A percentile compares a stretch with the other conserved stretches of the same genome.
Conservation (phyloP, 2,329 filamentous ascomycete species). For the Cladophialophora psammophila region DNA sequence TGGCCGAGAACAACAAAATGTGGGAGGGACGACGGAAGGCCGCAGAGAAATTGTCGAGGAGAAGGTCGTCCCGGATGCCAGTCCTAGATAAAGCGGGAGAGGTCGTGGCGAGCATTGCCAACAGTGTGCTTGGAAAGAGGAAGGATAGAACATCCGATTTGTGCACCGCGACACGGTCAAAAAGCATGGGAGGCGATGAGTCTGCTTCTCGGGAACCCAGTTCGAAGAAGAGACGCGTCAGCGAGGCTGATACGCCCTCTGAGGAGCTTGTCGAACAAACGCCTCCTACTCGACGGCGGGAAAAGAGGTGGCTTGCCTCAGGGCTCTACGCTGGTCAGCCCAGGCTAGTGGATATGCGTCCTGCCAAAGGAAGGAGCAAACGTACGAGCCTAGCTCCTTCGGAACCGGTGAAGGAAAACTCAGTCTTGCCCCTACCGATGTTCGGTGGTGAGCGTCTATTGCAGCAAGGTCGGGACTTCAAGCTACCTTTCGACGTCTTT, state of each 20-base stretch:
- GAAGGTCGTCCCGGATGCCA: constrained; percentile 54
- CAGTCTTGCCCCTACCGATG: constrained; percentile 75
- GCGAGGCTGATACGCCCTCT: constrained; percentile 31
- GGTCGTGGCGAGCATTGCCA: constrained; percentile 56
- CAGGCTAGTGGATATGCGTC: constrained; percentile 53
- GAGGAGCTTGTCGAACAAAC: constrained; percentile 24
- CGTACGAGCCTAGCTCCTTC: constrained; percentile 53
- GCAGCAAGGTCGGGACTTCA: constrained; percentile 79
- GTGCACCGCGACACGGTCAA: constrained; percentile 64
- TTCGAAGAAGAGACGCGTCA: constrained; percentile 54
- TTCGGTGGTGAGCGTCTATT: constrained; percentile 76
- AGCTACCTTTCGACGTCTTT: constrained; percentile 88
- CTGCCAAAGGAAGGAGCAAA: constrained; percentile 58
- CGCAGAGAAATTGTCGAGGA: constrained; percentile 44
- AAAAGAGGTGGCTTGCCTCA: constrained; percentile 80
- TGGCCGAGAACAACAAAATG: constrained; percentile 38
- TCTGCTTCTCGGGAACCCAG: constrained; percentile 39
- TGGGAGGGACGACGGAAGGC: constrained; percentile 40
- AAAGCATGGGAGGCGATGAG: constrained; percentile 42
- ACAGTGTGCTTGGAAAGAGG: constrained; percentile 64
- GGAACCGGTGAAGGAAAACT: constrained; percentile 56
- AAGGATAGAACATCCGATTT: constrained; percentile 64
- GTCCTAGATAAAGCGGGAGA: constrained; percentile 54
- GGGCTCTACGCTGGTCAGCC: constrained; percentile 89
- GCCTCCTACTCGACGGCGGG: constrained; percentile 52